Evolutionary conservation across 768 basidiomycete genomes (phyloP), one percentile per base, ranked within the genome.

Genomic region (Suillus decipiens): DNA sequence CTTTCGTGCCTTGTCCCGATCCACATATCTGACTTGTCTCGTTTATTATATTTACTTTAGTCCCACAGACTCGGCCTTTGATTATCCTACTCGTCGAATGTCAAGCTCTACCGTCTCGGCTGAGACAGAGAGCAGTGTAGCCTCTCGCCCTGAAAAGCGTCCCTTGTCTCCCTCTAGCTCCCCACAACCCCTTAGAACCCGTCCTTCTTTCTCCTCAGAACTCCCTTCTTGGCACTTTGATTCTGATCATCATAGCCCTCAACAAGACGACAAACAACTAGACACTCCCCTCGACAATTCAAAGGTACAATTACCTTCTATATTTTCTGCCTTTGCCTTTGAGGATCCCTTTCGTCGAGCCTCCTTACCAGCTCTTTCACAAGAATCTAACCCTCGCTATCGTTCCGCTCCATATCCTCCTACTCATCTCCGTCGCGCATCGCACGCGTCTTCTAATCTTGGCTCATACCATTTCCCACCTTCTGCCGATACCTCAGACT

Each of bases 291-390:
- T 70, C 70, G 82, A 83, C 61, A 79, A 81, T 61, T 70, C 77
- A 61, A 86, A 85, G 73, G 87, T 90, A 62, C 86, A 88, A 76
- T 81, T 92, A 19, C 90, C 89, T 19, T 89, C 89, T 70, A 89
- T 91, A 67, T 89, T 89, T 67, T 84, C 86, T 37, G 81, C 85
- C 36, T 87, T 90, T 37, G 81, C 85, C 36, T 87, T 90, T 65
- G 86, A 87, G 72, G 88, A 88, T 72, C 78, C 80, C 31, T 76
- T 83, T 71, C 73, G 82, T 63, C 85, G 89, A 51, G 78, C 86
- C 4, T 89, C 89, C 3, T 79, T 91, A 24, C 88, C 89, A 2
- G 84, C 80, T 57, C 79, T 89, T 51, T 76, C 80, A 71, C 72
- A 75, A 51, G 31, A 73, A 17, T 67, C 73, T 1, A 67, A 76